phyloP scores from a whole-genome alignment of 768 basidiomycete genomes.

The Podaxis mareebaensis region DNA sequence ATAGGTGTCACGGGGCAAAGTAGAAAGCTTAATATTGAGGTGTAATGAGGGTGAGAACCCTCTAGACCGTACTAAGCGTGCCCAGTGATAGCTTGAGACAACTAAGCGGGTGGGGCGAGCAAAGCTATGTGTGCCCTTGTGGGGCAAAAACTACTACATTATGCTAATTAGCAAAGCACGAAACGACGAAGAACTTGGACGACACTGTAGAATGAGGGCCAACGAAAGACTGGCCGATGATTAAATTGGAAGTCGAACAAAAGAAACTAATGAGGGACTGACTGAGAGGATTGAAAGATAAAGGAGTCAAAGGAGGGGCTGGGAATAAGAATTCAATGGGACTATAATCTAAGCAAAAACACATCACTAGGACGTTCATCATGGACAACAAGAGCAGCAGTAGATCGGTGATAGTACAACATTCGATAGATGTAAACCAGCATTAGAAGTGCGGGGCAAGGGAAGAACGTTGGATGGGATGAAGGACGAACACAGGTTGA shows the following conservation, averaged over 20 bases:
- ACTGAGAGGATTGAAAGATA: neutral
- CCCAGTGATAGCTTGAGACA: slow-evolving; percentile 53
- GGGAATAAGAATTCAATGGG: slow-evolving; percentile 9
- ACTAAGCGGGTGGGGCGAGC: slow-evolving; percentile 65
- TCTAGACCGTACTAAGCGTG: too few relatives aligned
- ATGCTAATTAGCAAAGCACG: neutral
- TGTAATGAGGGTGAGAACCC: too few relatives aligned
- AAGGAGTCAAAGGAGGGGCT: neutral
- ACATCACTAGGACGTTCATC: neutral
- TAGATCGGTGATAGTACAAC: slow-evolving; percentile 16
- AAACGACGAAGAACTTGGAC: neutral
- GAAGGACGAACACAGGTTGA: neutral
- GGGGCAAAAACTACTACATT: neutral
- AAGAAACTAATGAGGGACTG: neutral
- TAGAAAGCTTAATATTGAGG: too few relatives aligned
- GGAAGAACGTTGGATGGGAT: too few relatives aligned
- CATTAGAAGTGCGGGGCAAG: neutral
- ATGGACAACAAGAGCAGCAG: slow-evolving; percentile 11
- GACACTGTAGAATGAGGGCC: neutral
- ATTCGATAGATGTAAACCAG: slow-evolving; percentile 7
- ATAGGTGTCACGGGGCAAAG: too few relatives aligned
- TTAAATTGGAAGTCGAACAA: neutral
- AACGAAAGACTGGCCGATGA: slow-evolving; percentile 1
- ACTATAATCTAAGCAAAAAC: slow-evolving; percentile 6
- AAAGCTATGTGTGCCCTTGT: slow-evolving; percentile 58